Percentiles rank a stretch among this genome's conserved stretches.
Conservation (phyloP, 106 monocot species). For the Cymbidium sinense region DNA sequence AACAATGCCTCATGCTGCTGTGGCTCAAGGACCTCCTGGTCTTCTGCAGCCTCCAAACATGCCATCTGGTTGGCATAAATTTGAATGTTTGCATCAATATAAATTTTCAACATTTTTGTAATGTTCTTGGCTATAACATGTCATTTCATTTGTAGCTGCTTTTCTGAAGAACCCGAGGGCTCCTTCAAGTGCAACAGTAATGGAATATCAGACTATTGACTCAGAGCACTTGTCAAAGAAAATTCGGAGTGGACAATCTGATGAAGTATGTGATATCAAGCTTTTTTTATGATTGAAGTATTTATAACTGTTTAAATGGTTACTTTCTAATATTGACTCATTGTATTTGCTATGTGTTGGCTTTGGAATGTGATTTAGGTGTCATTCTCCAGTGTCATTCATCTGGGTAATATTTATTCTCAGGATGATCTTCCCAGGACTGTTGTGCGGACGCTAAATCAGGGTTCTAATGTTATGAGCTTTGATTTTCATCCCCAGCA, state of each 20-base stretch:
- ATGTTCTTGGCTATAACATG: not conserved
- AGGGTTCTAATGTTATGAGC: conserved; percentile 97
- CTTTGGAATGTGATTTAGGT: conserved; percentile 40
- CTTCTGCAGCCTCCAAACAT: conserved; percentile 69
- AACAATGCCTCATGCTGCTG: conserved; percentile 70
- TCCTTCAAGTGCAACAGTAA: conserved; percentile 60
- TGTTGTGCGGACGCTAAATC: conserved; percentile 70
- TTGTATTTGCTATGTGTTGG: not conserved
- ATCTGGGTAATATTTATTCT: conserved; percentile 66
- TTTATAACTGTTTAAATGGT: not conserved
- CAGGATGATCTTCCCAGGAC: conserved; percentile 90
- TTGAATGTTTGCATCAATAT: not conserved
- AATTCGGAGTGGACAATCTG: conserved; percentile 85
- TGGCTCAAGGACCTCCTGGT: conserved; percentile 78
- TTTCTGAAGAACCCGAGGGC: conserved; percentile 90
- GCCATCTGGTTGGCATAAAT: conserved; percentile 27
- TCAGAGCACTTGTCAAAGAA: conserved; percentile 91
- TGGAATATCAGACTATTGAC: conserved; percentile 93
- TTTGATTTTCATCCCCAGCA: conserved; percentile 96
- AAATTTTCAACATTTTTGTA: not conserved
- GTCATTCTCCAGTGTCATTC: conserved; percentile 62
- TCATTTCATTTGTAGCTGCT: conserved; percentile 34
- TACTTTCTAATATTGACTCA: not conserved
- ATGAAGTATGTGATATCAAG: conserved; percentile 52
- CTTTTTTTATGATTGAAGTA: not conserved